Evolutionary conservation across 2,329 filamentous ascomycete species (phyloP), one percentile per base, ranked within the genome.

Genomic region (Neonectria neomacrospora): DNA sequence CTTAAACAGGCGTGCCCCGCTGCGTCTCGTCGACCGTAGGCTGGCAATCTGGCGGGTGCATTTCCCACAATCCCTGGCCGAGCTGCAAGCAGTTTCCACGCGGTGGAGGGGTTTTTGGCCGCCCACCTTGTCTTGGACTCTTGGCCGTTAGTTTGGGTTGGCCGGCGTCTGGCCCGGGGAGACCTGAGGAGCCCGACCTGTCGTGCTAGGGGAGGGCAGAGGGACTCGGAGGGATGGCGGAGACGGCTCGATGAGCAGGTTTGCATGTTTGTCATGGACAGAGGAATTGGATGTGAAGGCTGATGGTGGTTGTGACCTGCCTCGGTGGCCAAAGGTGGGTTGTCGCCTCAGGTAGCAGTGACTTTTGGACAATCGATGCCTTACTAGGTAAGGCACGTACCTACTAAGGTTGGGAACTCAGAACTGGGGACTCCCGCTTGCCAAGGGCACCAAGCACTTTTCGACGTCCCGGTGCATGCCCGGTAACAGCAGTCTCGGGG

Each of bases 1-100:
- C 44, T 55, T 45, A 22, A 26, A 32, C 22, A 41, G 56, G 52
- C 39, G 51, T 28, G 51, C 50, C 54, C 48, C 48, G 50, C 50
- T 44, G 54, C 26, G 28, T 26, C 28, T 39, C 34, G 44, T 51
- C 32, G 26, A 41, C 34, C 23, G 39, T 37, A 34, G 47, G 45
- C 55, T 58, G 45, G 45, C 41, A 57, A 58, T 63, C 53, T 58
- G 61, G 56, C 54, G 52, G 52, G 45, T 58, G 34, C 39, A 45
- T 58, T 58, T 58, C 34, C 26, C 23, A 39, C 26, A 28, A 23
- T 55, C 60, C 59, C 54, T 44, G 22, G 60, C 51, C 60, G 11
- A 18, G 37, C 37, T 18, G n/a, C 37, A 34, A 51, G 42, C 50
- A 41, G 37, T 51, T 45, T 41, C 52, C 53, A 42, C 23, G 22